Base-by-base conservation (phyloP, 768 basidiomycete genomes). In the Pleurotus pulmonarius region DNA sequence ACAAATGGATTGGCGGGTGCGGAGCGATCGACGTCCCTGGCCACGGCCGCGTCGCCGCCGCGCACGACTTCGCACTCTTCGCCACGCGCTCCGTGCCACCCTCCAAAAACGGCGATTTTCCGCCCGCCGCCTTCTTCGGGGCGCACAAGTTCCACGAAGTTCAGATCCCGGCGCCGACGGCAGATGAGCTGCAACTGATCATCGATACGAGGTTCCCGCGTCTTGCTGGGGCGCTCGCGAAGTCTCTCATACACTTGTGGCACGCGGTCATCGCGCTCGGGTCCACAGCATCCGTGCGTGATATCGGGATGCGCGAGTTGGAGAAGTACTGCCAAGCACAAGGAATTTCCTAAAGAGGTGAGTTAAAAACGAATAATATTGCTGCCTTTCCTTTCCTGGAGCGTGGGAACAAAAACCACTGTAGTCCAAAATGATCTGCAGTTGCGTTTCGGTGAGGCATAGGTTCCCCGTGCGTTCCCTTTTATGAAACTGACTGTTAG, bases 251-350 rank as follows among this genome's bases (percentile, higher is more conserved):
- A 48, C 66, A 71, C 20, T 72, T 92, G 1, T 98, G 95, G 93
- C 75, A 79, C 5, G 69, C 73, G 5, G 73, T 94, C 43, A 77
- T 77, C 41, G 67, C 65, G 9, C 65, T 86, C 2, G 82, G 81
- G 2, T 65, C 73, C n/a, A 70, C 77, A 1, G 74, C 80, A 5
- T 82, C 84, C 6, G 75, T 76, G 24, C 75, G 86, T 38, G 77
- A 83, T 46, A 71, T 92, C 44, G 92, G 93, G 2, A 65, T 97
- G 38, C 81, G 87, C 29, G 91, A 97, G 64, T 70, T 95, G 53
- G 83, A 88, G 67, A 94, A 89, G 65, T 91, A 92, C 70, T 94
- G 92, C 69, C 75, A 74, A n/a, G n/a, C n/a, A n/a, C n/a, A n/a
- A n/a, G n/a, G n/a, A n/a, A n/a, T n/a, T 18, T 22, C 22, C n/a